Percentiles rank a stretch among this genome's conserved stretches.
These are phyloP conservation scores for Keqinozyma sinolaborantium DNA, from an alignment of 1,139 yeast species.

Conservation along the genomic window DNA sequence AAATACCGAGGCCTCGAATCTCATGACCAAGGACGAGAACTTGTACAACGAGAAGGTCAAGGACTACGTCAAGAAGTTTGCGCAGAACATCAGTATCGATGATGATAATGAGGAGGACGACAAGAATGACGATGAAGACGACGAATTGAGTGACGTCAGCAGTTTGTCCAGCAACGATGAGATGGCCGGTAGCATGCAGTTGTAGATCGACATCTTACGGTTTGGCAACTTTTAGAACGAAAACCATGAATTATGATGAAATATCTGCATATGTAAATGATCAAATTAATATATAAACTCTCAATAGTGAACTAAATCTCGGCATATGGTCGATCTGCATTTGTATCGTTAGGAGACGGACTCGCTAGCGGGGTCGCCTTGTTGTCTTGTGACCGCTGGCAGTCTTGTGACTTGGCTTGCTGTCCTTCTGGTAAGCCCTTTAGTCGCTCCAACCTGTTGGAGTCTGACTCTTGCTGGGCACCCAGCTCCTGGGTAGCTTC, in stretches of 20 bases:
- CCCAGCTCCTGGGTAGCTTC: too few species aligned
- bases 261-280: too few species aligned
- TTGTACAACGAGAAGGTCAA: conserved; percentile 69
- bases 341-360: too few species aligned
- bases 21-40: conserved; percentile 69
- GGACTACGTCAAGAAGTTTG: conserved; percentile 72
- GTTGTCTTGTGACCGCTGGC: too few species aligned
- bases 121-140: conserved; percentile 38
- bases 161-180: conserved; percentile 49
- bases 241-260: conserved; percentile 2
- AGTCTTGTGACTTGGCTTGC: background rate
- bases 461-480: too few species aligned
- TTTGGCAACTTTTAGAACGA: conserved; percentile 1
- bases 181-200: conserved; percentile 23
- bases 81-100: conserved; percentile 40
- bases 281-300: too few species aligned
- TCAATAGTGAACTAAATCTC: too few species aligned
- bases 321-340: too few species aligned
- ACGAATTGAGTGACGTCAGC: conserved; percentile 47
- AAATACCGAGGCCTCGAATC: conserved; percentile 85
- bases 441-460: background rate
- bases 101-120: conserved; percentile 40
- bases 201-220: too few species aligned
- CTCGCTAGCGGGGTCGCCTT: too few species aligned
- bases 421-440: background rate